Evolutionary conservation across 176 grass and related monocot species (phyloP), one percentile per base, ranked within the genome.

Genomic region (Ensete glaucum): DNA sequence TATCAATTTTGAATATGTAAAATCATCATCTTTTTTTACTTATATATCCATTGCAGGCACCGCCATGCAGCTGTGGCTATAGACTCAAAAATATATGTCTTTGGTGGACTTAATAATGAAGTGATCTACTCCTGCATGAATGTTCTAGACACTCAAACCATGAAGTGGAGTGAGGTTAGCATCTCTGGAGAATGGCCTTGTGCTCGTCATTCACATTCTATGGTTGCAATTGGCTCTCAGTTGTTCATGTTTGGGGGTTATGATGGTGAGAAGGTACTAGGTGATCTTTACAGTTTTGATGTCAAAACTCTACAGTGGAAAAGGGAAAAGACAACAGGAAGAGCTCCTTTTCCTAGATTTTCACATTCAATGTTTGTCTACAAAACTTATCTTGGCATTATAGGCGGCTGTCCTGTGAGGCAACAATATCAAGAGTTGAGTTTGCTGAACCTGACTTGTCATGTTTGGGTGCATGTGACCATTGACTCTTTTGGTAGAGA

Each of bases 351-450:
- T 73, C 85, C 94, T 53, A 93, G 88, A 78, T 98, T 98, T 89
- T 98, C 90, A 80, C 90, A 98, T 78, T 91, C 85, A 43, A 89
- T 93, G 88, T 98, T 98, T 80, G 80, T 85, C 62, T 93, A 91
- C 62, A 82, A 85, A 76, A 73, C 85, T 62, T 98, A 90, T 84
- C 78, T 93, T 59, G 94, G 94, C 34, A 85, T 98, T 77, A 67
- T 98, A 66, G 90, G 94, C 3, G 88, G 90, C 64, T 93, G 94
- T 65, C 94, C 90, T 76, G 83, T 98, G 82, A 86, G 77, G 55
- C 82, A 82, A 84, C 87, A 87, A 19, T 74, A 85, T 62, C 88
- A 85, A 85, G 89, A 97, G 69, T 23, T 93, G 79, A 76, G 77
- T 57, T 79, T 98, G 66, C 71, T 98, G 62, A 84, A 93, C 68